phyloP scores from a whole-genome alignment of 2,329 filamentous ascomycete genomes.

The Bipolaris sorokiniana region DNA sequence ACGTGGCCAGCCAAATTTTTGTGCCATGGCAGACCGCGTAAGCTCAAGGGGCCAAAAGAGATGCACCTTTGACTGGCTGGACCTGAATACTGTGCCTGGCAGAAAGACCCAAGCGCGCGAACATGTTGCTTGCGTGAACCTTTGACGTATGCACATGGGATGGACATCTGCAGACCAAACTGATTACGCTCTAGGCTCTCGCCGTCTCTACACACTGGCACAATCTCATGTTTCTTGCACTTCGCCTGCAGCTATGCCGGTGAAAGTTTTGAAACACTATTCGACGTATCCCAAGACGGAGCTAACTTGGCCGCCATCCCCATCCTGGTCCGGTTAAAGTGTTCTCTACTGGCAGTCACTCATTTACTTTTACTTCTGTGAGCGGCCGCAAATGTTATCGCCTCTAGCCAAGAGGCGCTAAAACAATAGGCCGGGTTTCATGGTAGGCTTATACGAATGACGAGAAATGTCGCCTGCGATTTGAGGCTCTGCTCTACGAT shows the following conservation, averaged over 20 bases:
- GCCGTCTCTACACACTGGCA: background rate
- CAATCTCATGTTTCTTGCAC: too few species aligned
- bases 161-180: background rate
- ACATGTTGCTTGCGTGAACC: background rate
- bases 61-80: background rate
- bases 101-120: background rate
- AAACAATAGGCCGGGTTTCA: background rate
- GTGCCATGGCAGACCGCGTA: background rate
- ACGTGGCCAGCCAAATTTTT: background rate
- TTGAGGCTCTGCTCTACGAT: constrained; percentile 8
- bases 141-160: background rate
- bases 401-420: background rate
- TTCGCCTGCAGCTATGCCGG: background rate
- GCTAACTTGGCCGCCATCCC: background rate
- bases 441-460: background rate
- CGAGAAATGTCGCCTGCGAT: background rate
- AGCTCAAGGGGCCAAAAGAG: background rate
- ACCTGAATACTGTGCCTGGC: background rate
- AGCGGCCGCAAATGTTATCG: background rate
- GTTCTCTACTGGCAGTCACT: background rate
- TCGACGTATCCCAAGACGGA: background rate
- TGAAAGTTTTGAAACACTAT: background rate
- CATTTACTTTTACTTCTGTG: too few species aligned
- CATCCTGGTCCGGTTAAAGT: background rate
- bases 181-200: background rate